Evolutionary conservation across 129 eudicot genomes (phyloP), one percentile per base, ranked within the genome.

Genomic region (Ambrosia trifida): DNA sequence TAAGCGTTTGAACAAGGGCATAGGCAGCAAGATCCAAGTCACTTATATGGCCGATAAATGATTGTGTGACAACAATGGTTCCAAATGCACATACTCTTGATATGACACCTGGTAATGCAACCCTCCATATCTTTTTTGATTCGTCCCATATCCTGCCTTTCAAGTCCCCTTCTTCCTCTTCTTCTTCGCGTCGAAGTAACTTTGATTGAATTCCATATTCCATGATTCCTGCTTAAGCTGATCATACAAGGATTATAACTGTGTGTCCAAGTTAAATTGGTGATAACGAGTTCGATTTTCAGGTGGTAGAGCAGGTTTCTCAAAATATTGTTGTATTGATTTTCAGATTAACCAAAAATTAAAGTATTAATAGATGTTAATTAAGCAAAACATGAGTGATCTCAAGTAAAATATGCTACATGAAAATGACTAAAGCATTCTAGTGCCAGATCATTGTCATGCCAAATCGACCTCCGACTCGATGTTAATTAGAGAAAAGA

Each of bases 1-100:
- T 79, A 9, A 89, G 78, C 2, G 96, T 89, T 62, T 86, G 90
- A 8, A 89, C 96, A 58, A 89, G 96, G 3, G 96, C 96, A 69
- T 89, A 89, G 31, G 83, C 88, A 7, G 93, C 96, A 67, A 89
- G 96, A 76, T 89, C 96, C 12, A 84, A 24, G 33, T 73, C 50
- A 49, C 83, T 86, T 11, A 89, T 60, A 71, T 89, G 87, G 35
- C 96, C 96, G 12, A 89, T 70, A 69, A 86, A 86, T 13, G 96
- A 84, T 62, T 89, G 96, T 16, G 93, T 84, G 43, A 86, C 83
- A 13, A 24, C 28, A 24, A 24, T 24, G 28, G 28, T 24, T 24
- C 28, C 28, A 24, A 24, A 24, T 24, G 28, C 28, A 24, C 28
- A 24, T 24, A 24, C 28, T 24, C 28, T 24, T 24, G 28, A 24